phyloP scores from a whole-genome alignment of 345 rosid species.

The Sonneratia caseolaris region DNA sequence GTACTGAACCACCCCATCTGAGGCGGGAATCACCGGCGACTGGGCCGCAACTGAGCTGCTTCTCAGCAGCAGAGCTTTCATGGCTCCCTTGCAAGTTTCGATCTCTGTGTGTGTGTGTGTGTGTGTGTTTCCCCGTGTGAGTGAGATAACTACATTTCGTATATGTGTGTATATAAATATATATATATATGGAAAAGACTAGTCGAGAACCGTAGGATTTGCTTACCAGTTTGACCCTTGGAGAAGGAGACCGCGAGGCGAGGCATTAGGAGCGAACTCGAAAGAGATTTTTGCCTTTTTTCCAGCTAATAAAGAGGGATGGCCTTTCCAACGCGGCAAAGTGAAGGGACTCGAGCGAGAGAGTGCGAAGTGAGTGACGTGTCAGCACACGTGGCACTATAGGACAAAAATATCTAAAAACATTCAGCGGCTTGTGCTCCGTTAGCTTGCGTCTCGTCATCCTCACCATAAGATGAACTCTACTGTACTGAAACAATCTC shows the following conservation, averaged over 20 bases:
- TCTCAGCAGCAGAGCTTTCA: conserved; percentile 48
- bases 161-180: not conserved
- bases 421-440: no score
- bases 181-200: conserved; percentile 7
- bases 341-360: not conserved
- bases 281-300: not conserved
- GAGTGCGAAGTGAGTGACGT: not conserved
- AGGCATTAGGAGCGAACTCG: conserved; percentile 14
- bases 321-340: conserved; percentile 6
- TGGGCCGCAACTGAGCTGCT: conserved; percentile 44
- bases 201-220: conserved; percentile 41
- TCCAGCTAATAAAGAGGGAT: conserved; percentile 10
- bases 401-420: not conserved
- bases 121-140: no score
- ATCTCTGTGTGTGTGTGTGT: no score
- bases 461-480: no score
- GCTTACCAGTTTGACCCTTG: conserved; percentile 23
- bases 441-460: no score
- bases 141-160: no score
- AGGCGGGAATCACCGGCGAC: conserved; percentile 17
- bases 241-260: conserved; percentile 27
- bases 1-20: conserved; percentile 25
- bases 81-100: conserved; percentile 15
- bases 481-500: no score
- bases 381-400: not conserved